Conservation (phyloP, 2,329 filamentous ascomycete genomes). For the Aspergillus fumigatus region DNA sequence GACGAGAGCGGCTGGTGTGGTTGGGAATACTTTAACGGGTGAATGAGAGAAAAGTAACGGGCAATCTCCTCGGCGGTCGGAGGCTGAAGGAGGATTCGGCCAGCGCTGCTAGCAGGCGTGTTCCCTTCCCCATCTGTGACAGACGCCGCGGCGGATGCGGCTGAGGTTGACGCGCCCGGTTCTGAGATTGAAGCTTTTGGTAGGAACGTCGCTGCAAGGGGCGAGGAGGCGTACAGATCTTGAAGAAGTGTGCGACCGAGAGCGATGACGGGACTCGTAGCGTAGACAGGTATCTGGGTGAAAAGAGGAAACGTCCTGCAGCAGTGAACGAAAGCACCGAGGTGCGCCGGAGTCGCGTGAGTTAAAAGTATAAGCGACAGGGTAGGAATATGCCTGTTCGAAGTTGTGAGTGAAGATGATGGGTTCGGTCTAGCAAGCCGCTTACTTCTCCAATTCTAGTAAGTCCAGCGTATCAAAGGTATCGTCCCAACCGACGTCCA, state of each 20-base stretch:
- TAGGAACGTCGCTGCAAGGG: constrained; percentile 80
- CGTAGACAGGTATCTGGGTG: constrained; percentile 87
- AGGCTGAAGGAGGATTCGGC: constrained; percentile 56
- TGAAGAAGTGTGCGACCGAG: constrained; percentile 86
- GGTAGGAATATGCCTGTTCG: constrained; percentile 73
- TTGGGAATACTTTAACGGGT: constrained; percentile 93
- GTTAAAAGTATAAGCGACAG: constrained; percentile 91
- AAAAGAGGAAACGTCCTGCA: constrained; percentile 95
- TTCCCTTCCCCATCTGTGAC: constrained; percentile 29
- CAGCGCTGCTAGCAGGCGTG: constrained; percentile 23
- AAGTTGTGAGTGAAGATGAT: constrained; percentile 7
- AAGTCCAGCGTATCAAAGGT: constrained; percentile 78
- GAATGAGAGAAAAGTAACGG: constrained; percentile 83
- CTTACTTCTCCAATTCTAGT: constrained; percentile 82
- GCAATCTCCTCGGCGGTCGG: constrained; percentile 87
- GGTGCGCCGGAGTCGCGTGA: constrained; percentile 84
- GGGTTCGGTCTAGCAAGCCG: constrained; percentile 8
- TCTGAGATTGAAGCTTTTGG: constrained; percentile 64
- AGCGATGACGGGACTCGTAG: constrained; percentile 87
- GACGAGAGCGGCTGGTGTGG: constrained; percentile 85
- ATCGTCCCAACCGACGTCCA: constrained; percentile 96
- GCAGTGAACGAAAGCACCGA: constrained; percentile 91
- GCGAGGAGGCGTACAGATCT: constrained; percentile 86
- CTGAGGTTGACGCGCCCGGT: constrained; percentile 46
- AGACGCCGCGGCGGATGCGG: constrained; percentile 28